Conservation (phyloP, 192 early-diverging fungal genomes). For the Pilobolus umbonatus region DNA sequence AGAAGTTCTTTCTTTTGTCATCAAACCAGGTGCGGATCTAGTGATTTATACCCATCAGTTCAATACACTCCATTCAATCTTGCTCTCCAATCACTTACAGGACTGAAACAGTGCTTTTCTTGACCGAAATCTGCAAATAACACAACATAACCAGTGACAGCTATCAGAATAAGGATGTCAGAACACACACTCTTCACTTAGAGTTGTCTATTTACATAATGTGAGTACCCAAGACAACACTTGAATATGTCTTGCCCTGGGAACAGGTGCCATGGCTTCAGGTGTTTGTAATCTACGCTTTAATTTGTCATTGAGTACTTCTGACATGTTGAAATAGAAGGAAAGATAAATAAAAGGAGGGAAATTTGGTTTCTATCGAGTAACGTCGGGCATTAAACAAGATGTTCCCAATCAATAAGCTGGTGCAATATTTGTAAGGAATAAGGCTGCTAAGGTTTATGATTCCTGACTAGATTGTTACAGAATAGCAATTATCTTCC, state of each 20-base stretch:
- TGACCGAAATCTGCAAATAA: constrained; percentile 33
- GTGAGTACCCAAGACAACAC: constrained; percentile 12
- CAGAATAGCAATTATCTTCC: too few species aligned
- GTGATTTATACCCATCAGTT: background rate
- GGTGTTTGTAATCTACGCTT: constrained; percentile 14
- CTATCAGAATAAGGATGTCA: background rate
- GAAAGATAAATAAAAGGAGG: too few species aligned
- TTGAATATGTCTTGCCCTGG: constrained; percentile 7
- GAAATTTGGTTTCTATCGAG: too few species aligned
- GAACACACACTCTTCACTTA: background rate
- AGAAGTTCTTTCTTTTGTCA: constrained; percentile 21
- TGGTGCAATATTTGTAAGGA: too few species aligned
- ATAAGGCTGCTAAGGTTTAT: too few species aligned
- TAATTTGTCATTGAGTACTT: too few species aligned
- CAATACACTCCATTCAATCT: background rate
- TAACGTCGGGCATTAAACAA: too few species aligned
- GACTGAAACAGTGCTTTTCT: constrained; percentile 22
- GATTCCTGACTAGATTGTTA: too few species aligned
- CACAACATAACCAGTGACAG: constrained; percentile 24
- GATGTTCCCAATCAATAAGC: too few species aligned
- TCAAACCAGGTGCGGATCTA: constrained; percentile 29
- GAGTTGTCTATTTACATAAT: constrained; percentile 1
- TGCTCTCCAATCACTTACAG: constrained; percentile 7
- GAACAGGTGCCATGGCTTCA: constrained; percentile 13
- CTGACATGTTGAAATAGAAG: too few species aligned